These are phyloP conservation scores for Fusarium nurragi DNA, from an alignment of 2,329 filamentous ascomycete genomes.

Conservation along the genomic window DNA sequence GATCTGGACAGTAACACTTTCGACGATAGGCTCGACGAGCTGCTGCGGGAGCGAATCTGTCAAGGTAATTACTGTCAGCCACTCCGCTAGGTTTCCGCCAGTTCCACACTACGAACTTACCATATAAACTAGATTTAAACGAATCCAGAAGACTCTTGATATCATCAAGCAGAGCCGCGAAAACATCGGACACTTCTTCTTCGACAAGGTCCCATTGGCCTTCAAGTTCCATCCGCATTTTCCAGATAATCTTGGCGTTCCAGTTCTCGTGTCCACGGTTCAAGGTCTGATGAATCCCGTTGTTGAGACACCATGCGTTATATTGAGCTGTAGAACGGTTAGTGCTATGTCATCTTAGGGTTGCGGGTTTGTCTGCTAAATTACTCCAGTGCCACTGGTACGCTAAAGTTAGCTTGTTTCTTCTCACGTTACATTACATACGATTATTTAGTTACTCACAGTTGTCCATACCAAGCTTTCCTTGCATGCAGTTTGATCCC, in stretches of 20 bases:
- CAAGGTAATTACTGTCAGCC: background rate
- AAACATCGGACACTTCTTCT: conserved; percentile 36
- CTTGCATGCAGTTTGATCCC: conserved; percentile 31
- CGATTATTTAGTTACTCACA: conserved; percentile 20
- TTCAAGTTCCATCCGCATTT: conserved; percentile 46
- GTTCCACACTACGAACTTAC: background rate
- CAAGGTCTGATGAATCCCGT: conserved; percentile 40
- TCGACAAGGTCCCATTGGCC: conserved; percentile 44
- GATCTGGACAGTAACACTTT: background rate
- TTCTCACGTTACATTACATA: background rate
- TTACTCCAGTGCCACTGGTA: conserved; percentile 41
- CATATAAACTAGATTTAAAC: background rate
- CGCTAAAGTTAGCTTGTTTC: background rate
- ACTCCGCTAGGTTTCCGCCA: background rate
- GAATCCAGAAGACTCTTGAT: background rate
- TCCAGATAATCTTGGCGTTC: conserved; percentile 48
- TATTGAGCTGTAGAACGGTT: conserved; percentile 40
- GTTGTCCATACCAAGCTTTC: conserved; percentile 20
- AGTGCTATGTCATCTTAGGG: background rate
- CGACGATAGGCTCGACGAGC: background rate
- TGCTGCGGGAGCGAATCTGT: background rate
- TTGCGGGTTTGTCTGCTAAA: background rate
- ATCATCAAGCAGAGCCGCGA: background rate
- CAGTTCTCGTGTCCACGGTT: conserved; percentile 40
- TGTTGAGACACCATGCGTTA: conserved; percentile 45